Evolutionary conservation across 192 early-diverging fungal species (phyloP), one percentile per base, ranked within the genome.

Genomic region (Backusella tarrabulga): DNA sequence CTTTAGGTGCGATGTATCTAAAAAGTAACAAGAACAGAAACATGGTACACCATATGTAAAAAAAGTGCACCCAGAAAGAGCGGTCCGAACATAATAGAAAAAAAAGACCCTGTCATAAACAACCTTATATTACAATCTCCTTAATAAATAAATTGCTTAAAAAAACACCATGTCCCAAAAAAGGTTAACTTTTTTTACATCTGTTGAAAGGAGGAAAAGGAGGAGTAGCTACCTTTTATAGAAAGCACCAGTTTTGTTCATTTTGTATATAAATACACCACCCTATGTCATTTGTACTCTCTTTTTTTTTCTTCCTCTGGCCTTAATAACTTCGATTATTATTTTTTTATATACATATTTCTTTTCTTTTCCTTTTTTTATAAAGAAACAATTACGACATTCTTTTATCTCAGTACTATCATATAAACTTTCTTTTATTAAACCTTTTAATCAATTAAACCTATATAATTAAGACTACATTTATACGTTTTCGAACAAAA

Each of bases 201-300:
- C 19, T 60, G 54, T 26, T 60, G 54, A 60, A 56, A 56, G 54
- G 44, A 50, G 44, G 44, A 56, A 56, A 56, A 60, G 54, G 54
- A 60, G 54, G 36, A 29, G 26, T 34, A n/a, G 34, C 32, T 35
- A 6, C 63, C 34, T 26, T 17, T 40, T 41, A 70, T 36, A 40
- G 38, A 36, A 35, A 70, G 19, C 68, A 36, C 6, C 68, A 36
- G 38, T 35, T 70, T 38, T 36, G 14, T 19, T 40, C 14, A 15
- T 38, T 6, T 35, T 54, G 8, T 32, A 32, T 35, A 42, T 35
- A 19, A 66, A 35, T 17, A 44, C 60, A 67, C 3, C 60, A 67
- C 3, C 67, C 46, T 66, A 14, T 38, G n/a, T 67, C 41, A 66
- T 56, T 78, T 75, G 69, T 21, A 54, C 34, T 69, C 69, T 76